These are phyloP conservation scores for Pulicaria dysenterica DNA, from an alignment of 129 eudicot genomes.

Conservation along the genomic window DNA sequence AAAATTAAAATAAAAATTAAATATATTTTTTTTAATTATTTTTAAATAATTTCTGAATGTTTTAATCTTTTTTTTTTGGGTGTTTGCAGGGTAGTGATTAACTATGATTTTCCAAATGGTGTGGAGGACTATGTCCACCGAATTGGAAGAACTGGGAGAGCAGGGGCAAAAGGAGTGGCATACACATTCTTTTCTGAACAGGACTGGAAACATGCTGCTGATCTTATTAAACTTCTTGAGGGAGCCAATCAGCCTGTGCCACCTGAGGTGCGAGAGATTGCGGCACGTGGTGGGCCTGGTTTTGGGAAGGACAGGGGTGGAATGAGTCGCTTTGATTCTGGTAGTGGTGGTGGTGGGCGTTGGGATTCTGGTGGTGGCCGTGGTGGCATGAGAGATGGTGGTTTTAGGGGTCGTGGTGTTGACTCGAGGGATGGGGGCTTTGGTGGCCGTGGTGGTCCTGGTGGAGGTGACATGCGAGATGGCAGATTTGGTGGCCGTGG, in stretches of 20 bases:
- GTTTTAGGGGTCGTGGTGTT: conserved; percentile 46
- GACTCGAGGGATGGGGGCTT: conserved; percentile 36
- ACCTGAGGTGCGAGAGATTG: conserved; percentile 68
- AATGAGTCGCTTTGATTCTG: conserved; percentile 56
- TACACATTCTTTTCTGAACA: conserved; percentile 89
- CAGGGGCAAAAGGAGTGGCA: conserved; percentile 92
- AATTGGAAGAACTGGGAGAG: conserved; percentile 94
- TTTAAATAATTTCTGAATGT: not conserved
- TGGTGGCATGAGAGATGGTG: conserved; percentile 57
- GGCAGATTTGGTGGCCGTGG: conserved; percentile 80
- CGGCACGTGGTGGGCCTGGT: conserved; percentile 75
- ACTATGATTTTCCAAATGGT: conserved; percentile 91
- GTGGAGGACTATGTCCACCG: conserved; percentile 95
- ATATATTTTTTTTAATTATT: too few relatives aligned
- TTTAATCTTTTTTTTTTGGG: not conserved
- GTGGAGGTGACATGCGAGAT: conserved; percentile 46
- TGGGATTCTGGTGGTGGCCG: conserved; percentile 84
- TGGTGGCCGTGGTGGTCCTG: conserved; percentile 38
- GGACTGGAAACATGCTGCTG: conserved; percentile 87
- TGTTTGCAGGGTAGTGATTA: conserved; percentile 76
- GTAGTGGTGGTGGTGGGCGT: conserved; percentile 53
- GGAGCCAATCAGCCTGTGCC: conserved; percentile 94
- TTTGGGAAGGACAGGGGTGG: conserved; percentile 68
- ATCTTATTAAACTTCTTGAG: conserved; percentile 77
- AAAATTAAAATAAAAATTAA: not conserved